Evolutionary conservation across 2,329 filamentous ascomycete genomes (phyloP).

Genomic region (Cladosporium oxysporum): DNA sequence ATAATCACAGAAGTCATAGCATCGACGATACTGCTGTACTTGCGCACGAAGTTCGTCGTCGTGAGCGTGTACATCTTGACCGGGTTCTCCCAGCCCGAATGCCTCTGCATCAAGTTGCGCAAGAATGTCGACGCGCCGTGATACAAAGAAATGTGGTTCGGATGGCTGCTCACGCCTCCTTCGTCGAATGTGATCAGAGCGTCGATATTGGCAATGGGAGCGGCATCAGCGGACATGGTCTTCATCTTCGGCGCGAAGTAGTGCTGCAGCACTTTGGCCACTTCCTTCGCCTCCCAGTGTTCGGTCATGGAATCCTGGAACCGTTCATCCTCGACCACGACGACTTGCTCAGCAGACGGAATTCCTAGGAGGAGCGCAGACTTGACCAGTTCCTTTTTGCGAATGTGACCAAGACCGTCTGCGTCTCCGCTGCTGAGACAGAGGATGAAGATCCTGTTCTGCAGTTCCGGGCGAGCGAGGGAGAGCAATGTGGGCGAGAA

Average conservation of each 20-base stretch:
- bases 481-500: constrained; percentile 86
- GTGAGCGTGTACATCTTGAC: constrained; percentile 85
- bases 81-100: constrained; percentile 67
- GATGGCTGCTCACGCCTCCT: constrained; percentile 80
- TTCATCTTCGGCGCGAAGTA: constrained; percentile 71
- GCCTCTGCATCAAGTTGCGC: constrained; percentile 61
- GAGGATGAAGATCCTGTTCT: constrained; percentile 91
- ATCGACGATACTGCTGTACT: constrained; percentile 80
- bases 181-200: constrained; percentile 86
- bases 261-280: constrained; percentile 68
- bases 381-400: constrained; percentile 80
- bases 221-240: constrained; percentile 41
- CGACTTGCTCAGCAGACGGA: constrained; percentile 72
- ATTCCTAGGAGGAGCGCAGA: constrained; percentile 78
- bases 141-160: constrained; percentile 90
- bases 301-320: constrained; percentile 89
- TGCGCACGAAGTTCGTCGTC: constrained; percentile 70
- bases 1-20: constrained; percentile 66
- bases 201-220: constrained; percentile 66
- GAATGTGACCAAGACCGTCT: constrained; percentile 79
- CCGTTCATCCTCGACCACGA: constrained; percentile 76
- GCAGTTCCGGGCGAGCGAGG: constrained; percentile 75
- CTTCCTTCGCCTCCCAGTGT: constrained; percentile 70
- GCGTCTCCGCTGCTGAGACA: constrained; percentile 91
- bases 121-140: constrained; percentile 77